A percentile compares a stretch with the other conserved stretches of the same genome.
phyloP scores from a whole-genome alignment of 257 asterid species.

The Knoxia roxburghii region DNA sequence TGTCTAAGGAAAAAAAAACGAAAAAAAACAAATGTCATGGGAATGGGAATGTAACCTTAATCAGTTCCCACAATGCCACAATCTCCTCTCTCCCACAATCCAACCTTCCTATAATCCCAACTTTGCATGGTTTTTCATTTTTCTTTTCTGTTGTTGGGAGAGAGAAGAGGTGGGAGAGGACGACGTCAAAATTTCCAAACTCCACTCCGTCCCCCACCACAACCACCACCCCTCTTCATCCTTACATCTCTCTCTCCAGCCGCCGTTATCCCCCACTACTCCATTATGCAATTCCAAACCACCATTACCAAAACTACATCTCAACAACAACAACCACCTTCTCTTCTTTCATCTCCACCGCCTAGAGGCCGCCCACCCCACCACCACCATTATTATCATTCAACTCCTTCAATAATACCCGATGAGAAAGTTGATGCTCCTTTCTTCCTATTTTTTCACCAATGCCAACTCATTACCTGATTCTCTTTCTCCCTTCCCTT shows the following conservation, averaged over 20 bases:
- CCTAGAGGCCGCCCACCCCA: slow-evolving; percentile 30
- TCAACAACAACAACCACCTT: slow-evolving; percentile 1
- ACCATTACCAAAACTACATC: slow-evolving; percentile 5
- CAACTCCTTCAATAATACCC: too few species aligned
- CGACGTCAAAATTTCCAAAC: not conserved
- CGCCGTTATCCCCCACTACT: not conserved
- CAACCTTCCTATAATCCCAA: not conserved
- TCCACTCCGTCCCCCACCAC: not conserved
- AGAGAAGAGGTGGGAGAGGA: slow-evolving; percentile 36
- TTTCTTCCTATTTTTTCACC: not conserved
- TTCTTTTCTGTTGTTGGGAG: too few species aligned
- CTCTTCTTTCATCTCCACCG: slow-evolving; percentile 12
- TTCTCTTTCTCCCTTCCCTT: not conserved
- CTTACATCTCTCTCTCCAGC: not conserved
- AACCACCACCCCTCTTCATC: not conserved
- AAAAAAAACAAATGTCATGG: too few species aligned
- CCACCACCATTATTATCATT: too few species aligned
- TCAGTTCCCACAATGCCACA: not conserved
- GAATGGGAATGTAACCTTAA: too few species aligned
- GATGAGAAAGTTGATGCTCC: slow-evolving; percentile 41
- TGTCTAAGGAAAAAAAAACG: not conserved
- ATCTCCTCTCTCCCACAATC: not conserved
- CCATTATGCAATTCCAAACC: slow-evolving; percentile 37
- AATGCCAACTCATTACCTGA: slow-evolving; percentile 13
- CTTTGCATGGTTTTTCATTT: slow-evolving; percentile 14